Percentiles rank a stretch among this genome's conserved stretches.
Evolutionary conservation across 1,139 yeast species (phyloP).

Genomic region (Zygotorulaspora mrakii): DNA sequence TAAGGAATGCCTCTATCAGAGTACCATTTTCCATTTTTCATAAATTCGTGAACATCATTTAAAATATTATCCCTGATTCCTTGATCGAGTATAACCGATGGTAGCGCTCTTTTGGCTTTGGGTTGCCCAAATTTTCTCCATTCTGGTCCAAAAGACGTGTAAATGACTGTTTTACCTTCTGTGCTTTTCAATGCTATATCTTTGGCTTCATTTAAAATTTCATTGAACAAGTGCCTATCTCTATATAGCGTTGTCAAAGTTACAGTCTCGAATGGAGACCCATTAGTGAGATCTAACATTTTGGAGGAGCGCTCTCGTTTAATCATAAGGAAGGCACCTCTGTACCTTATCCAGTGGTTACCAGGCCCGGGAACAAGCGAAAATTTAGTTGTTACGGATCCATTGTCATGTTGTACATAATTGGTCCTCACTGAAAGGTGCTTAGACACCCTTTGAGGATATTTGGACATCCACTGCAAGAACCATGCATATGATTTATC

Average conservation of each 20-base stretch:
- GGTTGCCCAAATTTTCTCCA: slow-evolving; percentile 99
- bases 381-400: slow-evolving; percentile 82
- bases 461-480: slow-evolving; percentile 91
- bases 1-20: slow-evolving; percentile 95
- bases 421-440: slow-evolving; percentile 89
- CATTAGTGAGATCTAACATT: slow-evolving; percentile 82
- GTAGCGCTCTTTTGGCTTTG: slow-evolving; percentile 75
- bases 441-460: slow-evolving; percentile 67
- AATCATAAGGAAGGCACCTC: slow-evolving; percentile 84
- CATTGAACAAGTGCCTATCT: slow-evolving; percentile 67
- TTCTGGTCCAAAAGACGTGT: slow-evolving; percentile 96
- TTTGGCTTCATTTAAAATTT: slow-evolving; percentile 82
- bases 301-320: slow-evolving; percentile 88
- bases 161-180: slow-evolving; percentile 92
- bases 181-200: slow-evolving; percentile 72
- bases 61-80: slow-evolving; percentile 66
- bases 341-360: slow-evolving; percentile 77
- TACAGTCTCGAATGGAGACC: slow-evolving; percentile 94
- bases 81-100: slow-evolving; percentile 78
- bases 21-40: slow-evolving; percentile 83
- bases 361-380: slow-evolving; percentile 98
- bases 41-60: slow-evolving; percentile 73
- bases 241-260: slow-evolving; percentile 84
- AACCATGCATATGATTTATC: slow-evolving; percentile 96
- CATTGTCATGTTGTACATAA: slow-evolving; percentile 87